Evolutionary conservation across 2,329 filamentous ascomycete species (phyloP), one percentile per base, ranked within the genome.

Genomic region (Fusarium floridanum): DNA sequence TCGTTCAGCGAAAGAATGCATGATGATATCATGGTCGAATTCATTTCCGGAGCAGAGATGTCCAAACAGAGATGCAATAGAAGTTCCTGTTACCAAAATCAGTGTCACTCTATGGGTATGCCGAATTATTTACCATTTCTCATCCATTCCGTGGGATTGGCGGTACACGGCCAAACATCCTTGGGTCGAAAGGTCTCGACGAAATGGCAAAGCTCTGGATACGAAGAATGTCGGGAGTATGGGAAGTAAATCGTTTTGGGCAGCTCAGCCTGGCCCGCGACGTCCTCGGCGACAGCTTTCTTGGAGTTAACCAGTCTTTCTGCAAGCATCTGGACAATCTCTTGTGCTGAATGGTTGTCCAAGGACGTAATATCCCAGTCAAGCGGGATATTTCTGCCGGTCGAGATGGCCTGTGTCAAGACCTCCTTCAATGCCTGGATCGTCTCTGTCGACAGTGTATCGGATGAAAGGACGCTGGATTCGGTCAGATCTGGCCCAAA

Each of bases 191-290:
- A 93, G 0, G 87, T 85, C 4, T 85, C 80, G 1, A 98, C 86
- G 1, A 98, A 84, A 63, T 91, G 83, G 72, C 94, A 93, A 4
- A 97, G 88, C 80, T 98, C 96, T 0, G 86, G 85, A 70, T 97
- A 96, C 0, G 94, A 97, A 0, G 96, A 97, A 81, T 98, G 96
- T 1, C 96, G 90, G 0, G 96, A 96, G 79, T 95, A 98, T 0
- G 95, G 94, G 75, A 98, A 98, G 0, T 80, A 84, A 4, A 92
- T 89, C 0, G 78, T 78, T 14, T 76, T 83, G 0, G 87, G 83
- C 3, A 89, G 78, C 0, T 2, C 73, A 34, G 48, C 55, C 37
- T n/a, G 75, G 7, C 61, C 59, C 1, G 16, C 17, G 5, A 20
- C 37, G 7, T 36, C 48, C 9, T 55, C 36, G 2, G 43, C 11